Conservation (phyloP, 805 yeast species). For the Nakazawaea sp. region DNA sequence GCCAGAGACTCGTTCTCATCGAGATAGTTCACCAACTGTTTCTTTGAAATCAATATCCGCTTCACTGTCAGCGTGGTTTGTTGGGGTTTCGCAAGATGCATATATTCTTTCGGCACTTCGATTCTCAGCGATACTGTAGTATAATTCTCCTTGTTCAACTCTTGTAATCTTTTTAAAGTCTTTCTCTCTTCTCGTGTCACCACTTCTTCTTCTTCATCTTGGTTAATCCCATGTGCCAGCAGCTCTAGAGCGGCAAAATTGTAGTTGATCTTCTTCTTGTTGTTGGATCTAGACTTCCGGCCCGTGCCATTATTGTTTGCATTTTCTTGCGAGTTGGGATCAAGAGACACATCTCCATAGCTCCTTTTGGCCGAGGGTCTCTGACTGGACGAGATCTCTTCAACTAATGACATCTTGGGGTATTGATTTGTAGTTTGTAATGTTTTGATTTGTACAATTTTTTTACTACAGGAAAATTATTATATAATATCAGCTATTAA, state of each 20-base stretch:
- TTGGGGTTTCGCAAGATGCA: slow-evolving; percentile 9
- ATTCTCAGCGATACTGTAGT: slow-evolving; percentile 26
- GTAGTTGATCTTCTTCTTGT: slow-evolving; percentile 20
- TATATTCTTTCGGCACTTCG: slow-evolving; percentile 28
- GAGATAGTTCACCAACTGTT: slow-evolving; percentile 30
- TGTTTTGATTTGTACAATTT: too few species aligned
- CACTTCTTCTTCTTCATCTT: slow-evolving; percentile 16
- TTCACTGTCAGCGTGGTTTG: slow-evolving; percentile 25
- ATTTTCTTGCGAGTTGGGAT: too few species aligned
- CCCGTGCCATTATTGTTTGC: slow-evolving; percentile 1
- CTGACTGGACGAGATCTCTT: too few species aligned
- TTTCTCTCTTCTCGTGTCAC: slow-evolving; percentile 24
- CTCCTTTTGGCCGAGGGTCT: too few species aligned
- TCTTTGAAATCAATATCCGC: slow-evolving; percentile 31
- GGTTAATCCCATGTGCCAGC: slow-evolving; percentile 10
- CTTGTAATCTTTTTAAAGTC: slow-evolving; percentile 31
- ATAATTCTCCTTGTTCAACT: slow-evolving; percentile 36
- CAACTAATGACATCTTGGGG: slow-evolving; percentile 11
- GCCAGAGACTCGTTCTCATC: slow-evolving; percentile 29
- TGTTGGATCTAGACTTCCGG: not conserved
- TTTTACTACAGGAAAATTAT: too few species aligned
- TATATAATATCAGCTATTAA: too few species aligned
- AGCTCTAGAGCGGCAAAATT: slow-evolving; percentile 21
- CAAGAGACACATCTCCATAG: too few species aligned
- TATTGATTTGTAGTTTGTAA: too few species aligned